Conservation (phyloP, 2,329 filamentous ascomycete species). For the Capronia coronata region DNA sequence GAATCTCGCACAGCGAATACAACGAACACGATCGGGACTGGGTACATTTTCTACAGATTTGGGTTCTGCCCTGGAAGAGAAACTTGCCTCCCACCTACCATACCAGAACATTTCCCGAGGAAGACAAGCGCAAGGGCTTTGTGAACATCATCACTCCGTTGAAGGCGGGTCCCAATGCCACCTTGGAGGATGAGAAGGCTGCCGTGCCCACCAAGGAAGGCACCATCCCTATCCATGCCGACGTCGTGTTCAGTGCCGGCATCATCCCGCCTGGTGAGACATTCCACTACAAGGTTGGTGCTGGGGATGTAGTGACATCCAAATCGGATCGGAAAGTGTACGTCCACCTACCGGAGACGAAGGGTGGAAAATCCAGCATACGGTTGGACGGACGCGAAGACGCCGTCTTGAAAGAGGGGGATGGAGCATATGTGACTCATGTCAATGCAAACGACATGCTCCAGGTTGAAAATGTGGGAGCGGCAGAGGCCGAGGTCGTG, state of each 20-base stretch:
- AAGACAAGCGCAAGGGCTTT: conserved; percentile 63
- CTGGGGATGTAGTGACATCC: conserved; percentile 32
- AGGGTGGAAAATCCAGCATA: conserved; percentile 66
- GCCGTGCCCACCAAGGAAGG: conserved; percentile 55
- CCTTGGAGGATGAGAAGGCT: conserved; percentile 55
- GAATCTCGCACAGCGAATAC: conserved; percentile 73
- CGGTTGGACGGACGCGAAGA: conserved; percentile 60
- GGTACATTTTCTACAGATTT: conserved; percentile 84
- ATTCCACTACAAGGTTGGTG: conserved; percentile 69
- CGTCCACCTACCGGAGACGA: conserved; percentile 73
- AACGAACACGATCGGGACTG: conserved; percentile 66
- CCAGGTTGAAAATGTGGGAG: conserved; percentile 60
- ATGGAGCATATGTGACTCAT: conserved; percentile 68
- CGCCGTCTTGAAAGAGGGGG: conserved; percentile 64
- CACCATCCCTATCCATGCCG: conserved; percentile 78
- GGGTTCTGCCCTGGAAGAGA: conserved; percentile 70
- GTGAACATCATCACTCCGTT: conserved; percentile 70
- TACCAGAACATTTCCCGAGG: conserved; percentile 65
- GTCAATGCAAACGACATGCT: conserved; percentile 60
- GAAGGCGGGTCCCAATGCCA: conserved; percentile 59
- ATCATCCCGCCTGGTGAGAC: conserved; percentile 59
- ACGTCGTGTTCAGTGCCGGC: conserved; percentile 74
- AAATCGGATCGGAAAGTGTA: conserved; percentile 62
- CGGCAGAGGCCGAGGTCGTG: conserved; percentile 63
- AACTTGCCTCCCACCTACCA: conserved; percentile 70